Percentiles rank a stretch among this genome's conserved stretches.
phyloP scores from a whole-genome alignment of 768 basidiomycete species.

The Pulveroboletus sp. region DNA sequence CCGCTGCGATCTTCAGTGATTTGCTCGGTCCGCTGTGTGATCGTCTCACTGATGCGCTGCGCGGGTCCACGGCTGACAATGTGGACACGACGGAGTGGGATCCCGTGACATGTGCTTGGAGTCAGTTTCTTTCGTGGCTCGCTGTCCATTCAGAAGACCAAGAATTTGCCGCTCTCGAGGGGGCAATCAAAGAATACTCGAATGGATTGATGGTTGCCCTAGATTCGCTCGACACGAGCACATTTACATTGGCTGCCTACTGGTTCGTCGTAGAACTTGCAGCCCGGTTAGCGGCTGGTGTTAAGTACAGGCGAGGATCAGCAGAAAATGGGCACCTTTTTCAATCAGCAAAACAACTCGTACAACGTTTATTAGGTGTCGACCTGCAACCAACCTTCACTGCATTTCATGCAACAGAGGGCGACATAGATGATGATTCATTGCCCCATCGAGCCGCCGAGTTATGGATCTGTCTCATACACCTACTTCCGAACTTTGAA shows the following conservation, averaged over 20 bases:
- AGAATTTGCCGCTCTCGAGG: constrained; percentile 29
- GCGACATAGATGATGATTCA: constrained; percentile 32
- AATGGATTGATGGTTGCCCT: constrained; percentile 38
- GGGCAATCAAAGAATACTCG: constrained; percentile 36
- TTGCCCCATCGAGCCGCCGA: constrained; percentile 50
- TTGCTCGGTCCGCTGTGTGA: constrained; percentile 48
- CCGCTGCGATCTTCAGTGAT: constrained; percentile 41
- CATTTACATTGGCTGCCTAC: constrained; percentile 41
- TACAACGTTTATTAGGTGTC: constrained; percentile 50
- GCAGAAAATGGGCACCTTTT: constrained; percentile 20
- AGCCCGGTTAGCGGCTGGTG: constrained; percentile 33
- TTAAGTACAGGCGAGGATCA: constrained; percentile 28
- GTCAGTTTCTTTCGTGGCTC: constrained; percentile 48
- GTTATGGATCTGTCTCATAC: constrained; percentile 73
- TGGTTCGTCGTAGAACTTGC: constrained; percentile 69
- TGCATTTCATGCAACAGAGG: constrained; percentile 17
- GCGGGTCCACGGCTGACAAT: constrained; percentile 30
- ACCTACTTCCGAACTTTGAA: constrained; percentile 41
- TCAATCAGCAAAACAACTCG: constrained; percentile 37
- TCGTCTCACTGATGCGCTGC: constrained; percentile 37
- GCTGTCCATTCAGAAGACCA: constrained; percentile 34
- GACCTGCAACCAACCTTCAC: constrained; percentile 41
- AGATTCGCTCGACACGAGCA: constrained; percentile 32
- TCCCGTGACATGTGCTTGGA: constrained; percentile 37
- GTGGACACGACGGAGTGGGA: constrained; percentile 37